Evolutionary conservation across 441 rosid genomes (phyloP), one percentile per base, ranked within the genome.

Genomic region (Kokia cookei): DNA sequence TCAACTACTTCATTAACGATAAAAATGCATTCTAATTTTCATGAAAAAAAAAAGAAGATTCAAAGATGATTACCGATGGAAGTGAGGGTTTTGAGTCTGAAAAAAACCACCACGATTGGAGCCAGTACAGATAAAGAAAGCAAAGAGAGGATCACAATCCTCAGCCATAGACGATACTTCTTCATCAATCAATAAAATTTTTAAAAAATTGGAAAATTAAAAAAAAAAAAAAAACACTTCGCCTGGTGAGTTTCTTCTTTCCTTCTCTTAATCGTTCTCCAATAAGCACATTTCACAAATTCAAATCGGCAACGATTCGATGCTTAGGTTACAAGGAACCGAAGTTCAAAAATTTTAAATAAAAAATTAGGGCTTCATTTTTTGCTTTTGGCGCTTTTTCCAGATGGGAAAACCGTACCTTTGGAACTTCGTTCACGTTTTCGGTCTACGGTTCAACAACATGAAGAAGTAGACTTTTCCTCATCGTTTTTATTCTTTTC

Each of bases 111-210:
- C 42, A 91, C 15, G 51, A 94, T 71, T 11, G 99, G 99, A 79
- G 97, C 86, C 69, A 91, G 48, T n/a, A 93, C 92, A 77, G 94
- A 86, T 51, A 88, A 79, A 73, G 85, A 85, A 61, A 94, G 92
- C 80, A 91, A 42, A 1, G 85, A 83, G 90, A 94, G 91, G 97
- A 94, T 76, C 76, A 87, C 8, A 72, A 85, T 84, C 98, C 97
- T 94, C 98, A 84, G 92, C 89, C 89, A 82, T 78, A 83, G 89
- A 79, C 81, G 92, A 54, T 75, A 35, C 83, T 83, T 88, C 89
- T 83, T 91, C 98, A 90, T 95, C 88, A 80, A 87, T 76, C 74
- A 11, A 5, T 32, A 50, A 68, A 66, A 62, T 24, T 12, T n/a
- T 53, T 7, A 14, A 1, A 6, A 12, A 45, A 2, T 19, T 19